Conservation (phyloP, 2,329 filamentous ascomycete species). For the Ophiostoma ulmi region DNA sequence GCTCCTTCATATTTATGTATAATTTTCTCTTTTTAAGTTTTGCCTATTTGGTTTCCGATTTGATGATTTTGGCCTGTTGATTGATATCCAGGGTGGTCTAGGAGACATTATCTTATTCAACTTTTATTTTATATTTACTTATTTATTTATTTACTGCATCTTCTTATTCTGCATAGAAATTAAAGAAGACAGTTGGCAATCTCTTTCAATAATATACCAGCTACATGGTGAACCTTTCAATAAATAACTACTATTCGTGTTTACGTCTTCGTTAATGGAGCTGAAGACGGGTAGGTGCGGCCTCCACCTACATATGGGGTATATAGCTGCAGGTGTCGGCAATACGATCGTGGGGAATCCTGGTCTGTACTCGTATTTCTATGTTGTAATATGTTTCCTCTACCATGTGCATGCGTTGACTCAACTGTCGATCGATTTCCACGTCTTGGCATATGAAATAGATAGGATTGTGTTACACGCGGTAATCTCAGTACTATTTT, state of each 20-base stretch:
- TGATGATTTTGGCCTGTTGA: background rate
- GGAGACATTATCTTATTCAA: background rate
- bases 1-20: background rate
- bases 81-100: background rate
- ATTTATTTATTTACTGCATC: constrained; percentile 6
- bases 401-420: no score
- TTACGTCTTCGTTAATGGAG: no score
- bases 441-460: no score
- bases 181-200: background rate
- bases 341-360: background rate
- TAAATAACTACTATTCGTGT: no score
- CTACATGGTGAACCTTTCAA: no score
- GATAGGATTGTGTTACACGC: no score
- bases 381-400: no score
- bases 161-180: background rate
- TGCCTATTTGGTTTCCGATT: background rate
- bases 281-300: background rate
- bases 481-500: no score
- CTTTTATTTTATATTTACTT: constrained; percentile 5
- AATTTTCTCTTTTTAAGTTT: background rate
- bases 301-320: background rate
- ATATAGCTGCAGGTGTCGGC: constrained; percentile 5
- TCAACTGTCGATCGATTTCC: no score
- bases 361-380: background rate
- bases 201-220: background rate